Evolutionary conservation across 78 protist species (phyloP).

Genomic region (Chrysochromulina tobinii): DNA sequence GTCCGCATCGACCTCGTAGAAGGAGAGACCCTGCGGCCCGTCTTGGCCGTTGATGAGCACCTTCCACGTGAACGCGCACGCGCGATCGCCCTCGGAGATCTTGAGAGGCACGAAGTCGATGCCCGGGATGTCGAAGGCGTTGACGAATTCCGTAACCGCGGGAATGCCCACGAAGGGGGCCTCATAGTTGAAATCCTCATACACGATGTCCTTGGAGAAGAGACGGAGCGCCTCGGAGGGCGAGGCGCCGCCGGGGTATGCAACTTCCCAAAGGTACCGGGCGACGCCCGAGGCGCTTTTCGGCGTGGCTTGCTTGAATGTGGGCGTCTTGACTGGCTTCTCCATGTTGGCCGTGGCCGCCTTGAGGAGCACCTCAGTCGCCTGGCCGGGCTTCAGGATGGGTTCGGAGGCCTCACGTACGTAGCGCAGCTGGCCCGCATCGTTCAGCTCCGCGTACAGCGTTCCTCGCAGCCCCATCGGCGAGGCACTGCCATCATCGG

Average conservation of each 20-base stretch:
- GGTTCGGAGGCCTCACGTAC: constrained; percentile 3
- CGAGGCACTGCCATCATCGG: no score
- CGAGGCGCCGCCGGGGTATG: neutral
- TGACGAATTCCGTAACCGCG: neutral
- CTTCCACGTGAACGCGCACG: neutral
- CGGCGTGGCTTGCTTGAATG: neutral
- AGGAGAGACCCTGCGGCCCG: neutral
- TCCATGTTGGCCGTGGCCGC: neutral
- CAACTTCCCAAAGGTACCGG: neutral
- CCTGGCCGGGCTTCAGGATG: neutral
- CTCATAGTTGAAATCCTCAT: constrained; percentile 15
- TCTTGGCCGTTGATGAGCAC: neutral
- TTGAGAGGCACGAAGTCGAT: neutral
- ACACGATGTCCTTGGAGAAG: neutral
- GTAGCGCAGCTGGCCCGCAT: neutral
- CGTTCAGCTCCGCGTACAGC: neutral
- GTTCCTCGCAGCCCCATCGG: neutral
- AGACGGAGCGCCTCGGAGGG: neutral
- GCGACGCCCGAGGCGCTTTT: neutral
- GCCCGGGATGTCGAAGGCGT: constrained; percentile 19
- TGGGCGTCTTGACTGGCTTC: no score
- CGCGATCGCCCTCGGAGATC: neutral
- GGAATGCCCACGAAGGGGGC: neutral
- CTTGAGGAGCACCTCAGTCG: neutral
- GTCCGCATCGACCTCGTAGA: neutral